These are phyloP conservation scores for Leptosphaerulina australis DNA, from an alignment of 2,329 filamentous ascomycete species.

Conservation along the genomic window DNA sequence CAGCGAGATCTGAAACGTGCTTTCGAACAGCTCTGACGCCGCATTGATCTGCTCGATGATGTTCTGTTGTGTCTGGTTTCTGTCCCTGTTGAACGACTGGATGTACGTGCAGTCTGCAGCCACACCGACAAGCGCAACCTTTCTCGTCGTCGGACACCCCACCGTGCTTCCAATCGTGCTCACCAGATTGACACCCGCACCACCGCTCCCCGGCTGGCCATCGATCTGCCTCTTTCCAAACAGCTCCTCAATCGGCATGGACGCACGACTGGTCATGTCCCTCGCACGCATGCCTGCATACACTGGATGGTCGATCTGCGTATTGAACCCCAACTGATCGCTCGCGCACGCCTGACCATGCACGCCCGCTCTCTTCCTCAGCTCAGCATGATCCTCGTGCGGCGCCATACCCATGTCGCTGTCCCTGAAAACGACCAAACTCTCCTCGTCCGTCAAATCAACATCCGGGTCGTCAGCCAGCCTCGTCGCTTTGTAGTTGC, in stretches of 20 bases:
- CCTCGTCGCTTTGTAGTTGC: conserved; percentile 74
- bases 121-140: conserved; percentile 88
- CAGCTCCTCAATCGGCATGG: conserved; percentile 67
- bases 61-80: conserved; percentile 70
- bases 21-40: conserved; percentile 87
- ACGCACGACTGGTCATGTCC: conserved; percentile 58
- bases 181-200: conserved; percentile 78
- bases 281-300: conserved; percentile 59
- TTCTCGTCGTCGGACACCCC: conserved; percentile 90
- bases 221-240: conserved; percentile 74
- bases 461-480: conserved; percentile 71
- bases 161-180: conserved; percentile 77
- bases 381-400: conserved; percentile 60
- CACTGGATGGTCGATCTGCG: conserved; percentile 71
- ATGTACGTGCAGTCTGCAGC: conserved; percentile 94
- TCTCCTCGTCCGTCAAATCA: conserved; percentile 65
- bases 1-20: conserved; percentile 91
- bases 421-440: conserved; percentile 90
- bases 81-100: conserved; percentile 73
- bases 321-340: conserved; percentile 81
- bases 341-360: conserved; percentile 65
- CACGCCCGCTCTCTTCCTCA: conserved; percentile 62
- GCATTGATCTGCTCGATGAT: conserved; percentile 84
- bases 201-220: conserved; percentile 71
- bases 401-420: conserved; percentile 70